Conservation (phyloP, 2,329 filamentous ascomycete species). For the Paecilomyces niveus region DNA sequence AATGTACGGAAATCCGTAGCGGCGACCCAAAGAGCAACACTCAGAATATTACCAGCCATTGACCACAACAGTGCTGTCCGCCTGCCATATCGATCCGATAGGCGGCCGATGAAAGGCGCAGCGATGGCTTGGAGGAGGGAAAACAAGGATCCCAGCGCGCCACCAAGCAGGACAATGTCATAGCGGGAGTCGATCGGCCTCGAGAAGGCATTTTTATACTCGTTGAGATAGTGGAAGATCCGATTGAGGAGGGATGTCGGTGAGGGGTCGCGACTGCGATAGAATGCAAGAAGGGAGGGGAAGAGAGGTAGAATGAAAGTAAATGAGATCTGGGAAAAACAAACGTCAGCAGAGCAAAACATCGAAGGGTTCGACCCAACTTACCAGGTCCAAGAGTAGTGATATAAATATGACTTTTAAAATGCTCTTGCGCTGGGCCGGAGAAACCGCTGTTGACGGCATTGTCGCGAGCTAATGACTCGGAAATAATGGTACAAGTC, state of each 20-base stretch:
- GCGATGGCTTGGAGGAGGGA: slow-evolving; percentile 87
- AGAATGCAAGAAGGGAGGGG: slow-evolving; percentile 91
- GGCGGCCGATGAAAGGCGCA: slow-evolving; percentile 79
- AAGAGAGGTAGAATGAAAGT: slow-evolving; percentile 97
- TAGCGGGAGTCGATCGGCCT: slow-evolving; percentile 92
- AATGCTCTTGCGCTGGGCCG: slow-evolving; percentile 64
- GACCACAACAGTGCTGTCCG: slow-evolving; percentile 80
- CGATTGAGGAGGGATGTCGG: slow-evolving; percentile 65
- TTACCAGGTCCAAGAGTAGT: slow-evolving; percentile 79
- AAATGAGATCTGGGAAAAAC: slow-evolving; percentile 70
- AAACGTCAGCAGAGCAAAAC: slow-evolving; percentile 2
- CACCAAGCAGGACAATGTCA: slow-evolving; percentile 91
- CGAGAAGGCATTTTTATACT: slow-evolving; percentile 90
- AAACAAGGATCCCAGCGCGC: slow-evolving; percentile 89
- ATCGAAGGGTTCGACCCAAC: slow-evolving; percentile 16
- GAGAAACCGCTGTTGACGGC: slow-evolving; percentile 32
- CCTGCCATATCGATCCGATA: slow-evolving; percentile 84
- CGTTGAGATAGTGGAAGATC: slow-evolving; percentile 76
- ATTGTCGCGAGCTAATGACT: slow-evolving; percentile 13
- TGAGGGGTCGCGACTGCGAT: slow-evolving; percentile 68
- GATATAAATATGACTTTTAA: slow-evolving; percentile 84
- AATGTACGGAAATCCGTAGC: slow-evolving; percentile 95
- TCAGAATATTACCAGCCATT: slow-evolving; percentile 89
- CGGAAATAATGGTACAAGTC: background rate
- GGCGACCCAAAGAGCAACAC: slow-evolving; percentile 87